Evolutionary conservation across 345 rosid genomes (phyloP), one percentile per base, ranked within the genome.

Genomic region (Mallotus nudiflorus): DNA sequence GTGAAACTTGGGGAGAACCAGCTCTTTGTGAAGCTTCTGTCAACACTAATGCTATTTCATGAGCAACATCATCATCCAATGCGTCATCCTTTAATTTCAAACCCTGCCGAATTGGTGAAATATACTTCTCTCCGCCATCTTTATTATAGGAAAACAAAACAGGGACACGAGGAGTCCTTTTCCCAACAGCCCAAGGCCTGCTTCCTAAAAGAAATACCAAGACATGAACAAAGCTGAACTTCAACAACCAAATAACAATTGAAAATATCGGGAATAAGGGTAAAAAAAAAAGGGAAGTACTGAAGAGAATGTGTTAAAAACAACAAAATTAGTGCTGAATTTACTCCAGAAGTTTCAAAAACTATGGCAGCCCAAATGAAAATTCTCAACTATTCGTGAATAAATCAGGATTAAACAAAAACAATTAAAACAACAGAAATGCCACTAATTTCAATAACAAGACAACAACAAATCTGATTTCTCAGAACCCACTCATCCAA

Each of bases 111-210:
- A 69, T 75, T 69, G 96, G 88, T 63, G 93, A 82, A 74, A 82
- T 66, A 79, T 76, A 86, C 65, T 77, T 85, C 69, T 81, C 84
- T 31, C 72, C 77, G 63, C 62, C 77, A 73, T 77, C 87, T 80
- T 84, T 90, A 62, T 85, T 87, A 70, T 45, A 77, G 65, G 88
- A 68, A 82, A 70, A 80, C 61, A 89, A 74, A 78, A 88, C 83
- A 58, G 93, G 91, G 61, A 90, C 85, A 68, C 96, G 86, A 69
- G 96, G 96, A 59, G 91, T 90, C 84, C 96, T 82, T 85, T 87
- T 90, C 49, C 93, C 96, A 79, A 90, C 93, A 69, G 91, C 91
- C 75, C 93, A 91, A 29, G 93, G 88, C 81, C 80, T 71, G 79
- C 83, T 85, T 75, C 81, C 96, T 90, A 77, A 49, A 73, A 78